phyloP scores from a whole-genome alignment of 495 filamentous ascomycete species.

The Penicillium pancosmium region DNA sequence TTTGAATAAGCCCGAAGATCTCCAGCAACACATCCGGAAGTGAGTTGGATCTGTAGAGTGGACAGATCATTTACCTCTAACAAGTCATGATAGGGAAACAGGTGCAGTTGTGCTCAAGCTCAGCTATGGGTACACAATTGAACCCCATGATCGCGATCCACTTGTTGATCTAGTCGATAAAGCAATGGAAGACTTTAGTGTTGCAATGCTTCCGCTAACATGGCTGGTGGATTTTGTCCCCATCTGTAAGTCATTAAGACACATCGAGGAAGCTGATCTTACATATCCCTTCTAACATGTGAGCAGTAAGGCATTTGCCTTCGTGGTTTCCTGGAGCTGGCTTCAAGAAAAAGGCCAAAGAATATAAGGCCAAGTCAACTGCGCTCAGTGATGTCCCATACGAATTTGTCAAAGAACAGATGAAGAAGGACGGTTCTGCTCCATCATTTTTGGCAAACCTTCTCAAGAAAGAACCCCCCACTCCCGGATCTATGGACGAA shows the following conservation, averaged over 20 bases:
- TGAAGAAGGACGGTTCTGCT: constrained; percentile 30
- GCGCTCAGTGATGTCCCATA: constrained; percentile 39
- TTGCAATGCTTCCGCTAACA: constrained; percentile 37
- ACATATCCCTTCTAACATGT: neutral
- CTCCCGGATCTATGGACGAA: constrained; percentile 27
- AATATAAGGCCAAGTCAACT: constrained; percentile 28
- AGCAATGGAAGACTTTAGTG: constrained; percentile 41
- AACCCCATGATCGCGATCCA: constrained; percentile 42
- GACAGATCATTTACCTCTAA: neutral
- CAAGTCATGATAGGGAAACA: constrained; percentile 26
- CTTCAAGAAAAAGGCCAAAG: constrained; percentile 41
- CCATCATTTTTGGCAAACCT: constrained; percentile 43
- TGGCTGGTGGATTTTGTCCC: constrained; percentile 50
- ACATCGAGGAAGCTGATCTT: neutral
- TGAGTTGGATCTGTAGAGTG: constrained; percentile 7
- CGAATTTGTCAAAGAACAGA: constrained; percentile 48
- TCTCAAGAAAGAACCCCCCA: constrained; percentile 25
- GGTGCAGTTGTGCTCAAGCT: constrained; percentile 51
- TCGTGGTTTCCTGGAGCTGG: constrained; percentile 52
- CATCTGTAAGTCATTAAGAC: constrained; percentile 18
- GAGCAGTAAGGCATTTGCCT: constrained; percentile 42
- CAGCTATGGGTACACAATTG: constrained; percentile 51
- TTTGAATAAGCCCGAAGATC: constrained; percentile 36
- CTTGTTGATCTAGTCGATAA: constrained; percentile 43
- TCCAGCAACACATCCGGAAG: constrained; percentile 40